Conservation (phyloP, 305 asterid genomes). For the Plantago lanceolata region DNA sequence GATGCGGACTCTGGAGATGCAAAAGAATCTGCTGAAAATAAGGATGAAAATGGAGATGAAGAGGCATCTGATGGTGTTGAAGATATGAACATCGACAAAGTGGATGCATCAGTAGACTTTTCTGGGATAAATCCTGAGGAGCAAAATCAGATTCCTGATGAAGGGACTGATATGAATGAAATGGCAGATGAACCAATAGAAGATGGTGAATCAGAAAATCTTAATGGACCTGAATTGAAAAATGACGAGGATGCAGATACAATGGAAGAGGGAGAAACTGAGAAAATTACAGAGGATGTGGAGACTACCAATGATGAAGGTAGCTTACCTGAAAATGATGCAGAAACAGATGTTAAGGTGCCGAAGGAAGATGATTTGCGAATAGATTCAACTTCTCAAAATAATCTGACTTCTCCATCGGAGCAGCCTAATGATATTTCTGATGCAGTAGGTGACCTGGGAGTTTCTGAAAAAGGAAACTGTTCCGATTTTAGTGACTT, state of each 20-base stretch:
- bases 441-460: conserved; percentile 33
- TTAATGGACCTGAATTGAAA: conserved; percentile 35
- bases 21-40: conserved; percentile 35
- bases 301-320: conserved; percentile 37
- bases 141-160: conserved; percentile 40
- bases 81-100: conserved; percentile 60
- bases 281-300: conserved; percentile 37
- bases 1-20: conserved; percentile 47
- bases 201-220: conserved; percentile 50
- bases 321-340: conserved; percentile 38
- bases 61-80: conserved; percentile 46
- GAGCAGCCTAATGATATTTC: conserved; percentile 36
- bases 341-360: conserved; percentile 34
- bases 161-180: conserved; percentile 44
- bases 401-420: conserved; percentile 36
- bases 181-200: conserved; percentile 46
- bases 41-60: conserved; percentile 45
- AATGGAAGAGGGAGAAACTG: conserved; percentile 41
- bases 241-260: conserved; percentile 34
- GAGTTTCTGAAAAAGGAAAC: conserved; percentile 44
- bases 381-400: conserved; percentile 32
- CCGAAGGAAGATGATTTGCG: conserved; percentile 39
- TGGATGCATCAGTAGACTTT: conserved; percentile 57
- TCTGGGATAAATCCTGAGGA: conserved; percentile 62
- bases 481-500: conserved; percentile 39